Base-by-base conservation (phyloP, 2,329 filamentous ascomycete species). In the Lecanosticta acicola region DNA sequence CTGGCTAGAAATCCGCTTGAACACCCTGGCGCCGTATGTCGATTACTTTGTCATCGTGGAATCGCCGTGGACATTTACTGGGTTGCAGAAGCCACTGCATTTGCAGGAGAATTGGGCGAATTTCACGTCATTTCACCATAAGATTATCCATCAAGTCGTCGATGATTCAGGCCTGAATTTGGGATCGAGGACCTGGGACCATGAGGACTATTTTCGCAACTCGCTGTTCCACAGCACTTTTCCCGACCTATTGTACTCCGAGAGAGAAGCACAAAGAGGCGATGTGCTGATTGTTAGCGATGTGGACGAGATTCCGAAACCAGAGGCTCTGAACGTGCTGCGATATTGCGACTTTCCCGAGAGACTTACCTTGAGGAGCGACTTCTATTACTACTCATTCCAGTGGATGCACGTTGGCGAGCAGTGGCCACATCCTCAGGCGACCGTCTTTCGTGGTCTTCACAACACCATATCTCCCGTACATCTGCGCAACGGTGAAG, bases 11-110 rank as follows among this genome's bases (percentile, higher is more conserved):
- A 77, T 85, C 39, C 76, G 79, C 9, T 68, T 84, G 2, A 71
- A 79, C 56, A 76, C 76, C 2, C 71, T 81, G 13, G 75, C 76
- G 46, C 63, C 74, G 32, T 66, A 75, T 34, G 78, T 84, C 48
- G 80, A 84, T 65, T 82, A 81, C 64, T 84, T 82, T 55, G 69
- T 84, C 56, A 72, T 84, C 26, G 72, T 83, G 41, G 81, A 84
- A 65, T 73, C 76, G 1, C 61, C 67, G 14, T 72, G 67, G 40
- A 82, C 79, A 1, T 83, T 83, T 54, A 80, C 79, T 13, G 74
- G 74, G 29, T 66, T 65, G 1, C 63, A 69, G 7, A 84, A 84
- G 64, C 71, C 76, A 1, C 67, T 83, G 10, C 60, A 69, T 29
- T 69, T 82, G 46, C 66, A 68, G 47, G 69, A 77, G 10, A 77